A percentile compares a stretch with the other conserved stretches of the same genome.
Evolutionary conservation across 202 grass and related monocot genomes (phyloP).

Genomic region (Musa balbisiana): DNA sequence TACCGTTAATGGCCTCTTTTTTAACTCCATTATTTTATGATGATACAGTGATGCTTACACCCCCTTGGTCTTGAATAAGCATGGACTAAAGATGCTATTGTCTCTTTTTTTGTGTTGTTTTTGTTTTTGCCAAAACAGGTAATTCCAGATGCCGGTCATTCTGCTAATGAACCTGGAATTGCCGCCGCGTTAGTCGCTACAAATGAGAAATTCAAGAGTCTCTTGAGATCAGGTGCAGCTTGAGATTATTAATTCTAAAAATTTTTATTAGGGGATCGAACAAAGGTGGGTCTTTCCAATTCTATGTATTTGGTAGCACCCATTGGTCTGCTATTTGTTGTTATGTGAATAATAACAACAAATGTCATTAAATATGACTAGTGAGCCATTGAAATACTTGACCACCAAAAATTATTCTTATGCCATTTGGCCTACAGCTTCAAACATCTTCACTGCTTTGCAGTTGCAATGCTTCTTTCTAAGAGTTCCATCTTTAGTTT

Average conservation of each 20-base stretch:
- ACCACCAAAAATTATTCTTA: constrained; percentile 1
- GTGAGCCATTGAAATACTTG: neutral
- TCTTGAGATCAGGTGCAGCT: constrained; percentile 34
- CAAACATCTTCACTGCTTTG: constrained; percentile 72
- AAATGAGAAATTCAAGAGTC: constrained; percentile 58
- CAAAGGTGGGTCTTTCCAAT: constrained; percentile 1
- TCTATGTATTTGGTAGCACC: neutral
- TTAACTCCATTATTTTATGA: neutral
- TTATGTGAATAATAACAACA: neutral
- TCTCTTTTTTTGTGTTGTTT: neutral
- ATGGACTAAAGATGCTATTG: neutral
- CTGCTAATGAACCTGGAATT: constrained; percentile 66
- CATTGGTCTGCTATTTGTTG: neutral
- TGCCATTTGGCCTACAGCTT: constrained; percentile 66
- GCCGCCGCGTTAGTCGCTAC: constrained; percentile 60
- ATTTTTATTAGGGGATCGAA: neutral
- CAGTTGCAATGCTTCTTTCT: constrained; percentile 95
- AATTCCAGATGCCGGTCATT: constrained; percentile 81
- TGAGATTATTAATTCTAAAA: neutral
- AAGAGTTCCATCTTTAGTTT: constrained; percentile 82
- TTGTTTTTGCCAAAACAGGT: constrained; percentile 41
- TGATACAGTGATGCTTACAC: neutral
- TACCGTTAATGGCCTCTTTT: neutral
- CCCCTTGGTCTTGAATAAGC: neutral
- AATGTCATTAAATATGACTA: neutral